phyloP scores from a whole-genome alignment of 768 basidiomycete genomes.

The Agaricus blazei region DNA sequence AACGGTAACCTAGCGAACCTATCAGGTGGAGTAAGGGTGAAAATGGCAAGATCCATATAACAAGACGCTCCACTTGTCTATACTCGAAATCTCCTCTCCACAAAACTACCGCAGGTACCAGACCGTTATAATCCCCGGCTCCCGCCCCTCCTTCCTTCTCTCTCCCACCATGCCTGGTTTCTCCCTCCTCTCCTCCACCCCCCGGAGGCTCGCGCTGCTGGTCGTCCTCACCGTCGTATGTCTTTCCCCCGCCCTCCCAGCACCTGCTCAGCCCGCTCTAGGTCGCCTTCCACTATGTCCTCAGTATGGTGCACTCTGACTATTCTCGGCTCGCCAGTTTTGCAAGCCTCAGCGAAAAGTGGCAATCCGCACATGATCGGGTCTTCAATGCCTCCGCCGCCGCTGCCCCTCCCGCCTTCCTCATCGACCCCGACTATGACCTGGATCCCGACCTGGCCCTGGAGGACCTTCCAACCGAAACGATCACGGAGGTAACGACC shows the following conservation, averaged over 20 bases:
- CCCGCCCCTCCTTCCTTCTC: constrained; percentile 4
- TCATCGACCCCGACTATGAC: not conserved
- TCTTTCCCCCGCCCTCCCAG: constrained; percentile 1
- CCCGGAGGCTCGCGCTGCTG: constrained; percentile 53
- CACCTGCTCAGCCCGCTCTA: constrained; percentile 17
- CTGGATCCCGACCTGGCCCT: not conserved
- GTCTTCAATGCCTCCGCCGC: constrained; percentile 9
- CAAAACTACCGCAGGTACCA: not conserved
- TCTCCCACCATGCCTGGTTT: constrained; percentile 16
- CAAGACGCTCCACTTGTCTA: constrained; percentile 11
- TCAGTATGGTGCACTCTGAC: constrained; percentile 44
- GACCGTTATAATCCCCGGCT: constrained; percentile 10
- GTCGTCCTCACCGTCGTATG: constrained; percentile 43
- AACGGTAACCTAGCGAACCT: too few species aligned
- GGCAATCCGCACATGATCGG: constrained; percentile 19
- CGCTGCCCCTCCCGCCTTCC: not conserved
- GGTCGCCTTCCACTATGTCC: constrained; percentile 53
- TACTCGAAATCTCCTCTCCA: constrained; percentile 10
- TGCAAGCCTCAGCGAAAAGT: constrained; percentile 25
- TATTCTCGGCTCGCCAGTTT: constrained; percentile 44
- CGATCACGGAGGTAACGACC: not conserved
- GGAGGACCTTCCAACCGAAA: not conserved
- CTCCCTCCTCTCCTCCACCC: constrained; percentile 23
- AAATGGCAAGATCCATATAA: not conserved
- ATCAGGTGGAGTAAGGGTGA: constrained; percentile 1